Conservation (phyloP, 208 protist species). For the Plasmodiophora brassicae region DNA sequence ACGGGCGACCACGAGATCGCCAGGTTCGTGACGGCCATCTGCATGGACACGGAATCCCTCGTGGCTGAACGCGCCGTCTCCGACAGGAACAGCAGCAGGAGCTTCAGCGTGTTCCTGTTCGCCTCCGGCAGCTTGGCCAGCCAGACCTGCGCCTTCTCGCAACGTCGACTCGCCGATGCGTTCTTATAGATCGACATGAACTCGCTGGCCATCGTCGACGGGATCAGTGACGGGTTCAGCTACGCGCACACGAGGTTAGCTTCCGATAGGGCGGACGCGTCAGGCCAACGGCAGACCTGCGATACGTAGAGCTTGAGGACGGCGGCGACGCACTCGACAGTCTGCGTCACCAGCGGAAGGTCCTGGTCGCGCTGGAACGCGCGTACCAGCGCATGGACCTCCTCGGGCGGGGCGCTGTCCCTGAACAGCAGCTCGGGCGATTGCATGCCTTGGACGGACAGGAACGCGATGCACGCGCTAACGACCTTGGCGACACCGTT, state of each 20-base stretch:
- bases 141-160: background rate
- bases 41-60: background rate
- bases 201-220: background rate
- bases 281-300: no score
- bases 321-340: background rate
- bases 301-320: conserved; percentile 22
- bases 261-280: no score
- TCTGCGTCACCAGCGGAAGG: background rate
- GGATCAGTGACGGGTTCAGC: background rate
- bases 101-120: conserved; percentile 3
- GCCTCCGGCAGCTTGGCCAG: background rate
- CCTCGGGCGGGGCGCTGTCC: background rate
- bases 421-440: background rate
- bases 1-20: background rate
- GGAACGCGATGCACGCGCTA: background rate
- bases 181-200: background rate
- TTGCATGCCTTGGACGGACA: background rate
- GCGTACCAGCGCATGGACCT: background rate
- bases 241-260: no score
- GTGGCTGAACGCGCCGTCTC: background rate
- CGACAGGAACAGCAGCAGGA: background rate
- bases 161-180: background rate
- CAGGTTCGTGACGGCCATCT: conserved; percentile 2
- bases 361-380: background rate
- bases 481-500: conserved; percentile 26